Evolutionary conservation across 768 basidiomycete genomes (phyloP).

Genomic region (Gelatoporia subvermispora): DNA sequence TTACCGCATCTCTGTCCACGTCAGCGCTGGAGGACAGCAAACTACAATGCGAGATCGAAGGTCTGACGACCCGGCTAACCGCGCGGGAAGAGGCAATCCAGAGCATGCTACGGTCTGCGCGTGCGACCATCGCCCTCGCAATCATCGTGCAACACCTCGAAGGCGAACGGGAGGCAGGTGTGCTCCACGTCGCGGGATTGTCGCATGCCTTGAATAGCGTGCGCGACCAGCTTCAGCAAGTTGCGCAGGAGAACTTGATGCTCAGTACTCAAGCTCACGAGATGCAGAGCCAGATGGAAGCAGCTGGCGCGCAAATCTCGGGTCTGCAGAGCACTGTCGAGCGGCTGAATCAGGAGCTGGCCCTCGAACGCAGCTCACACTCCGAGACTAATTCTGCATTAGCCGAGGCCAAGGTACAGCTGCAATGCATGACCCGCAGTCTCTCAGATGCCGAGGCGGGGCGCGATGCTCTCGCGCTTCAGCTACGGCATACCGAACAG

Average conservation of each 20-base stretch:
- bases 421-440: constrained; percentile 40
- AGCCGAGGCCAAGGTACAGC: constrained; percentile 38
- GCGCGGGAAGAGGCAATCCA: background rate
- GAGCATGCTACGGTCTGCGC: background rate
- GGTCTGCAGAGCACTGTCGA: constrained; percentile 14
- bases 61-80: background rate
- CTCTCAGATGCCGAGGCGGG: constrained; percentile 59
- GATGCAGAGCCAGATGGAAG: no score
- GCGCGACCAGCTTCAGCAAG: constrained; percentile 1
- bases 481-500: constrained; percentile 55
- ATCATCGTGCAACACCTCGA: constrained; percentile 11
- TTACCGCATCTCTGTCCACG: constrained; percentile 26
- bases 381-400: constrained; percentile 26
- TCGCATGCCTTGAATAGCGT: background rate
- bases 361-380: constrained; percentile 11
- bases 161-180: background rate
- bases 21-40: constrained; percentile 9
- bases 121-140: constrained; percentile 8
- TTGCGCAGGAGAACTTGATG: background rate
- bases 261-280: no score
- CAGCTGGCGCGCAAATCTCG: constrained; percentile 8
- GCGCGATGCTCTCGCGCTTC: constrained; percentile 60
- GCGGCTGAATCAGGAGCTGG: constrained; percentile 15
- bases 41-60: constrained; percentile 12
- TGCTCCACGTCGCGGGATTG: constrained; percentile 1